These are phyloP conservation scores for Achaetomiella virescens DNA, from an alignment of 495 filamentous ascomycete genomes.

Conservation along the genomic window DNA sequence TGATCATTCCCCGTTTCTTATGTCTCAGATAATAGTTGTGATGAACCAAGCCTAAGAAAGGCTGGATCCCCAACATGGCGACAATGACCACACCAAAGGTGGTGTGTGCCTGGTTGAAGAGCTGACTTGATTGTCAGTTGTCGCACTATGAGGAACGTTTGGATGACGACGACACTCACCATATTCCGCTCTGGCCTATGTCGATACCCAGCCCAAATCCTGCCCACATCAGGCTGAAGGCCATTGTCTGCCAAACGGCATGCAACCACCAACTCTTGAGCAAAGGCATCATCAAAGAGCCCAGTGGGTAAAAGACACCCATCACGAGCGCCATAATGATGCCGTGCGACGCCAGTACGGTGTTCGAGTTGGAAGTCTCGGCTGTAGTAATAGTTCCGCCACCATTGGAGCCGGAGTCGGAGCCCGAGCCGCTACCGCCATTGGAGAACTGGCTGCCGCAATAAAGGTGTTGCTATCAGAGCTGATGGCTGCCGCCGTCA, in stretches of 20 bases:
- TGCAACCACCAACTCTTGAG: constrained; percentile 49
- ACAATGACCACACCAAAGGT: constrained; percentile 56
- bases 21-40: constrained; percentile 50
- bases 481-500: constrained; percentile 48
- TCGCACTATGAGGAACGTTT: neutral
- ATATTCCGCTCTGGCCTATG: constrained; percentile 32
- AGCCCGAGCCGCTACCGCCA: constrained; percentile 5
- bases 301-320: constrained; percentile 50
- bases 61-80: constrained; percentile 55
- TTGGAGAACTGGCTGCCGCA: constrained; percentile 5
- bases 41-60: constrained; percentile 57
- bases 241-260: constrained; percentile 50
- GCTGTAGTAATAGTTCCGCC: neutral
- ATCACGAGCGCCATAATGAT: constrained; percentile 54
- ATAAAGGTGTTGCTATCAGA: constrained; percentile 58
- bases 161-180: constrained; percentile 28
- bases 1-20: constrained; percentile 45
- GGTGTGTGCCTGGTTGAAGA: constrained; percentile 39
- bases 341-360: constrained; percentile 38
- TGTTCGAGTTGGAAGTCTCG: neutral
- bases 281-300: constrained; percentile 51
- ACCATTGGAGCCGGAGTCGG: constrained; percentile 4
- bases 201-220: constrained; percentile 58
- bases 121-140: constrained; percentile 20
- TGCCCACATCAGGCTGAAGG: constrained; percentile 49